Base-by-base conservation (phyloP, 2,329 filamentous ascomycete species). In the Dendrostoma leiphaemia region DNA sequence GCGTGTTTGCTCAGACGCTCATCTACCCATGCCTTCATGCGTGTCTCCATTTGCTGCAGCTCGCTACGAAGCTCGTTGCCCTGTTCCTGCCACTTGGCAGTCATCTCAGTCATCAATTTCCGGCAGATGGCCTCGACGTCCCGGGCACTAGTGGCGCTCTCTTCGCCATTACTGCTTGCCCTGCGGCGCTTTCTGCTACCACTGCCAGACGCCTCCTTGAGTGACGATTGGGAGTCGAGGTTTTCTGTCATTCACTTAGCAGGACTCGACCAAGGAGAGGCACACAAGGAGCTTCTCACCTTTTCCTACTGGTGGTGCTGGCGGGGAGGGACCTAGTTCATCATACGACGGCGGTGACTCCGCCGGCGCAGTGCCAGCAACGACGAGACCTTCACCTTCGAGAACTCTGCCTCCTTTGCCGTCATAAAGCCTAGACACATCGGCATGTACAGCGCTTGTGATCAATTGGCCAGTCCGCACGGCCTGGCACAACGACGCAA, bases 1-100 rank as follows among this genome's bases (percentile, higher is more conserved):
- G 24, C 40, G 23, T 51, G 48, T 23, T 38, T 19, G 23, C 26
- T 37, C 21, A 51, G 21, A 6, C 48, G 38, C n/a, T 45, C 48
- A 6, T 45, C 48, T 21, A 51, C 48, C 48, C 48, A 51, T 15
- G 35, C 38, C 29, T 44, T 51, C 8, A 51, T 35, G n/a, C 48
- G 40, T 8, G 38, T 51, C 29, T 51, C 48, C 48, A 51, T 44
- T 15, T 51, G 48, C 10, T 23, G 40, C 23, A 51, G 21, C 21
- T 51, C 48, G n/a, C 23, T 23, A 15, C 48, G 48, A 9, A 44
- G 31, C 23, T 45, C 23, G 31, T 44, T 17, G 29, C 31, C 19
- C 13, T 51, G 38, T 43, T 43, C 31, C n/a, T 32, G 48, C 31
- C 48, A 45, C 48, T 51, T 51, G 31, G 48, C 48, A n/a, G 40